These are phyloP conservation scores for Lactarius sanguifluus DNA, from an alignment of 768 basidiomycete genomes.

Conservation along the genomic window DNA sequence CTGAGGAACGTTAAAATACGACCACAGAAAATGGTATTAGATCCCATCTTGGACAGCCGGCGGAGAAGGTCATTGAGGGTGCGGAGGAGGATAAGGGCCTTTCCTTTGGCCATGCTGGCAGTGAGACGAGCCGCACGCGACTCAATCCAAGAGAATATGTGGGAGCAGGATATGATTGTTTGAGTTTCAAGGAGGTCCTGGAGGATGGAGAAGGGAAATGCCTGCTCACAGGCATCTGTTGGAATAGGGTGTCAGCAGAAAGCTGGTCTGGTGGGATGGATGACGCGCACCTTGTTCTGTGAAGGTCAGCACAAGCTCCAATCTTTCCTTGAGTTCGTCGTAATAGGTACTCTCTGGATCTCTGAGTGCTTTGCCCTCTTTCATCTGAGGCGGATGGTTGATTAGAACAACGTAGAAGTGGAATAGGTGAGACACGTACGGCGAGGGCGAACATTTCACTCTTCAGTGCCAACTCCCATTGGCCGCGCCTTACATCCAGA, in stretches of 20 bases:
- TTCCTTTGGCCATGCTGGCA: slow-evolving; percentile 78
- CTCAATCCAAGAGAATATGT: slow-evolving; percentile 89
- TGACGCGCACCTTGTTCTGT: slow-evolving; percentile 65
- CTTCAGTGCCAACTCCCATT: slow-evolving; percentile 74
- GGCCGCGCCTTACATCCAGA: slow-evolving; percentile 61
- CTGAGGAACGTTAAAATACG: slow-evolving; percentile 86
- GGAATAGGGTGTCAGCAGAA: slow-evolving; percentile 13
- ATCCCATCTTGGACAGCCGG: slow-evolving; percentile 81
- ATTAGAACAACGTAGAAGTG: neutral
- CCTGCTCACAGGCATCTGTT: slow-evolving; percentile 74
- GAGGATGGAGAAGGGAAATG: slow-evolving; percentile 69
- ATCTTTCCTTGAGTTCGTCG: slow-evolving; percentile 52
- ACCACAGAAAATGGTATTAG: slow-evolving; percentile 85
- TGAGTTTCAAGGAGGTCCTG: slow-evolving; percentile 85
- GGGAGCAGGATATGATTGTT: slow-evolving; percentile 81
- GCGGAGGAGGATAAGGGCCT: slow-evolving; percentile 80
- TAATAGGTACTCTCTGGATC: slow-evolving; percentile 58
- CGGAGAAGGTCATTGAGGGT: slow-evolving; percentile 86
- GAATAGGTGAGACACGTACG: slow-evolving; percentile 39
- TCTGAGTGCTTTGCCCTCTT: slow-evolving; percentile 65
- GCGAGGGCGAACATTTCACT: slow-evolving; percentile 71
- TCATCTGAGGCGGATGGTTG: slow-evolving; percentile 44
- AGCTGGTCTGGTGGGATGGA: neutral
- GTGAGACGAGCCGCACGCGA: slow-evolving; percentile 66
- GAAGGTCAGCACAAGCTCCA: slow-evolving; percentile 75